Evolutionary conservation across 2,329 filamentous ascomycete species (phyloP).

Genomic region (Aschersonia sp.): DNA sequence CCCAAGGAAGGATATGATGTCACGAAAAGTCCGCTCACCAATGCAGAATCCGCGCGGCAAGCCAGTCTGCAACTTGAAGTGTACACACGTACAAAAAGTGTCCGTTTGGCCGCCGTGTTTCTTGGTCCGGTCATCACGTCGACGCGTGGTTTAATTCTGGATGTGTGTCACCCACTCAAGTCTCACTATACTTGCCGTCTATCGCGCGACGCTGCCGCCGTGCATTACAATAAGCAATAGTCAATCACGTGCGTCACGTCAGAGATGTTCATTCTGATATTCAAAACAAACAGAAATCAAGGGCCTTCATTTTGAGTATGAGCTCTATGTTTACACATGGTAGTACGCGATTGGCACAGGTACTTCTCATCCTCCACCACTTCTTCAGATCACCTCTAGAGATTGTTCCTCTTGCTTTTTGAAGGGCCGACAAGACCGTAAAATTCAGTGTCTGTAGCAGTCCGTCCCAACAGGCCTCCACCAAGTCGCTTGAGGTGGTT

Average conservation of each 20-base stretch:
- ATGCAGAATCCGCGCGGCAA: too few relatives aligned
- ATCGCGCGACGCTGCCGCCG: too few relatives aligned
- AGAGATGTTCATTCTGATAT: background rate
- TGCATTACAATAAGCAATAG: too few relatives aligned
- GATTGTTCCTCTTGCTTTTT: constrained; percentile 24
- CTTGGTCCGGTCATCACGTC: too few relatives aligned
- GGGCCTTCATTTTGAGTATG: constrained; percentile 44
- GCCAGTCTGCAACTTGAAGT: too few relatives aligned
- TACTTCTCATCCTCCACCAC: constrained; percentile 28
- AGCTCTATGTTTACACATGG: constrained; percentile 50
- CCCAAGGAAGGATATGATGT: too few relatives aligned
- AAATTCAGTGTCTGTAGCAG: constrained; percentile 35
- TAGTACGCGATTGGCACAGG: constrained; percentile 31
- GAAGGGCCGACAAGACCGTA: constrained; percentile 27
- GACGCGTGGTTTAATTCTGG: too few relatives aligned
- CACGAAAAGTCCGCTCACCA: too few relatives aligned
- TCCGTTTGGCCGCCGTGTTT: too few relatives aligned
- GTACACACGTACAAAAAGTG: too few relatives aligned
- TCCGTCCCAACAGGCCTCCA: constrained; percentile 20
- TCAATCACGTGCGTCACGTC: background rate
- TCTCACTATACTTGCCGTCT: too few relatives aligned
- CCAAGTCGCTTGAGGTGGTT: constrained; percentile 15
- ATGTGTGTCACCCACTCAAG: too few relatives aligned
- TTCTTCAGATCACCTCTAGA: constrained; percentile 32
- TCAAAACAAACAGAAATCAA: constrained; percentile 27